These are phyloP conservation scores for Kwoniella dejecticola DNA, from an alignment of 768 basidiomycete genomes.

Conservation along the genomic window DNA sequence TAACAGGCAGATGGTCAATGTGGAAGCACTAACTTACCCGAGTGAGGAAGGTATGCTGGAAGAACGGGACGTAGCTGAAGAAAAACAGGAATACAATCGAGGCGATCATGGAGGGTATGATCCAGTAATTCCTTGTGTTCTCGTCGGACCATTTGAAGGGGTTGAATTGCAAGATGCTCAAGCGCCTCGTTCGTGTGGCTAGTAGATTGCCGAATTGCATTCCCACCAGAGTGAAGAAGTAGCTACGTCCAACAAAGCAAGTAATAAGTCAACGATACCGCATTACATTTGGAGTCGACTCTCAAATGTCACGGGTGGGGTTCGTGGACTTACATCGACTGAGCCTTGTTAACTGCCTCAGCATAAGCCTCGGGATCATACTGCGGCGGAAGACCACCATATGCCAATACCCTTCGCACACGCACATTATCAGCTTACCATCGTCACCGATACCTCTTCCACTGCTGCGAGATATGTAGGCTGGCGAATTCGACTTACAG, in stretches of 20 bases:
- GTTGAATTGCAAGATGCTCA: slow-evolving; percentile 64
- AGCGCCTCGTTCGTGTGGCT: slow-evolving; percentile 62
- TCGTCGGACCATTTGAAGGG: slow-evolving; percentile 54
- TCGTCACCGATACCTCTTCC: background rate
- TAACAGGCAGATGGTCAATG: slow-evolving; percentile 8
- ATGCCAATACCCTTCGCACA: slow-evolving; percentile 47
- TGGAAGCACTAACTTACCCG: slow-evolving; percentile 59
- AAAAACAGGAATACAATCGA: slow-evolving; percentile 60
- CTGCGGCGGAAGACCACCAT: slow-evolving; percentile 59
- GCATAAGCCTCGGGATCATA: slow-evolving; percentile 54
- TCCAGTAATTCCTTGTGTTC: slow-evolving; percentile 57
- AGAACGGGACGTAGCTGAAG: slow-evolving; percentile 57
- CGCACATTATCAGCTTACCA: background rate
- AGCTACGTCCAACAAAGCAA: slow-evolving; percentile 20
- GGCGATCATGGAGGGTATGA: slow-evolving; percentile 60
- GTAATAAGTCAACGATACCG: background rate
- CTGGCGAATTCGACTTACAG: slow-evolving; percentile 24
- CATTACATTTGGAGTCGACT: background rate
- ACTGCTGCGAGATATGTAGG: background rate
- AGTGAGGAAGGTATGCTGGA: slow-evolving; percentile 63
- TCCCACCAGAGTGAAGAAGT: slow-evolving; percentile 59
- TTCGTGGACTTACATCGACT: slow-evolving; percentile 62
- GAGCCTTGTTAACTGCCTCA: slow-evolving; percentile 59
- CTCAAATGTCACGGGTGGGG: no score
- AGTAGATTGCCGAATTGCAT: slow-evolving; percentile 69